Conservation (phyloP, 139 green algal genomes). For the Coelastrella sp. region DNA sequence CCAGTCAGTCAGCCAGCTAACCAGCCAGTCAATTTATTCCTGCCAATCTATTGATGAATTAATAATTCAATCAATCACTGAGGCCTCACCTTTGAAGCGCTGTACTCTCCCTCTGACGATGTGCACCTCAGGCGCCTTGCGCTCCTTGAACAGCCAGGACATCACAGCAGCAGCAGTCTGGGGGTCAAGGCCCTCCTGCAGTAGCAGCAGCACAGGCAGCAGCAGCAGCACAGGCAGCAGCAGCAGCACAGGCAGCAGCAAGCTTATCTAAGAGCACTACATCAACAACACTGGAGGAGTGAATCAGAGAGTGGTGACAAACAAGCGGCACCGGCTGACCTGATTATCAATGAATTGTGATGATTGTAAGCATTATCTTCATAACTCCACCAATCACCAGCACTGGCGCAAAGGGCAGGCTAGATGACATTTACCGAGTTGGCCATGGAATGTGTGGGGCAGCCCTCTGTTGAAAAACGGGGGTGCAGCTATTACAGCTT, state of each 20-base stretch:
- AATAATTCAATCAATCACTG: background rate
- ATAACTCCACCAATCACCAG: too few species aligned
- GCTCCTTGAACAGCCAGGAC: constrained; percentile 36
- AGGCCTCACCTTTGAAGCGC: constrained; percentile 38
- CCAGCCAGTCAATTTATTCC: background rate
- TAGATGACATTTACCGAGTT: too few species aligned
- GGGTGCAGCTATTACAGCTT: too few species aligned
- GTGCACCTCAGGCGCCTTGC: background rate
- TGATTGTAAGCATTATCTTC: too few species aligned
- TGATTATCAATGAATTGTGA: too few species aligned
- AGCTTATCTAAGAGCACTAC: background rate
- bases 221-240: background rate
- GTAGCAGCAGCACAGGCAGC: background rate
- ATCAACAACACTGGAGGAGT: background rate
- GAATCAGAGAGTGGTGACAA: background rate
- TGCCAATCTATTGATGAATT: too few species aligned
- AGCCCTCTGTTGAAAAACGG: too few species aligned
- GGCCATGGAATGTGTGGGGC: too few species aligned
- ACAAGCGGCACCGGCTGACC: background rate
- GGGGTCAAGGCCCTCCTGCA: constrained; percentile 35
- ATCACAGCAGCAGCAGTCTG: constrained; percentile 30
- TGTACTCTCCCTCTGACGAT: background rate
- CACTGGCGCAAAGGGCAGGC: too few species aligned
- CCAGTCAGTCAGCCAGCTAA: background rate
- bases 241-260: background rate